Conservation (phyloP, 2,329 filamentous ascomycete species). For the Orbilia ellipsospora region DNA sequence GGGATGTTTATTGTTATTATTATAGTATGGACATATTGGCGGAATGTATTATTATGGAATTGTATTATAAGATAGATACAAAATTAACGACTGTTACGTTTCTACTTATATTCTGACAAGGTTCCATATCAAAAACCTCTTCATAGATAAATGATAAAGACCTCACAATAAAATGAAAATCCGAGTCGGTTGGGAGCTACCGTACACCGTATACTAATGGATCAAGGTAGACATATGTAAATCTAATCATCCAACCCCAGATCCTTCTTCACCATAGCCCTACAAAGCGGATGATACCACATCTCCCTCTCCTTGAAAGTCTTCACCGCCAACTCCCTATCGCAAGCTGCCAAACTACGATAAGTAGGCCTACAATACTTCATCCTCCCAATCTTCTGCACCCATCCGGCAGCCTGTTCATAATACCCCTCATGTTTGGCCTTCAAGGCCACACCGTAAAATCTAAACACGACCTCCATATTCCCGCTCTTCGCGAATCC, state of each 20-base stretch:
- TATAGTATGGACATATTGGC: no score
- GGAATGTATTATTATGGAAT: no score
- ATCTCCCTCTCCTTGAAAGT: slow-evolving; percentile 89
- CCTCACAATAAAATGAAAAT: no score
- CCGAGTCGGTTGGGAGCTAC: no score
- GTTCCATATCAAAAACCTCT: no score
- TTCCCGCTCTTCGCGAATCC: slow-evolving; percentile 79
- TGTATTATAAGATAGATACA: not conserved
- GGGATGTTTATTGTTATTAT: no score
- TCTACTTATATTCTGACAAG: no score
- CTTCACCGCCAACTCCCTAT: slow-evolving; percentile 77
- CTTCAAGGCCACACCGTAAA: slow-evolving; percentile 80
- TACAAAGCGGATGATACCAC: slow-evolving; percentile 96
- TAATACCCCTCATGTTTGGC: slow-evolving; percentile 77
- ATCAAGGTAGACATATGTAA: no score
- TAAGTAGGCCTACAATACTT: slow-evolving; percentile 94
- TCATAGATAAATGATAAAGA: no score
- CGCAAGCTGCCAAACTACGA: slow-evolving; percentile 77
- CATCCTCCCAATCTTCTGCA: slow-evolving; percentile 90
- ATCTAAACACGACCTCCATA: slow-evolving; percentile 84
- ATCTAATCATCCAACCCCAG: slow-evolving; percentile 65
- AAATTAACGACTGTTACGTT: slow-evolving; percentile 1
- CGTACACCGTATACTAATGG: no score
- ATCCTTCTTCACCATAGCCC: slow-evolving; percentile 86
- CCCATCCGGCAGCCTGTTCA: slow-evolving; percentile 75